These are phyloP conservation scores for Bjerkandera adusta DNA, from an alignment of 1,284 basidiomycete genomes.

Conservation along the genomic window DNA sequence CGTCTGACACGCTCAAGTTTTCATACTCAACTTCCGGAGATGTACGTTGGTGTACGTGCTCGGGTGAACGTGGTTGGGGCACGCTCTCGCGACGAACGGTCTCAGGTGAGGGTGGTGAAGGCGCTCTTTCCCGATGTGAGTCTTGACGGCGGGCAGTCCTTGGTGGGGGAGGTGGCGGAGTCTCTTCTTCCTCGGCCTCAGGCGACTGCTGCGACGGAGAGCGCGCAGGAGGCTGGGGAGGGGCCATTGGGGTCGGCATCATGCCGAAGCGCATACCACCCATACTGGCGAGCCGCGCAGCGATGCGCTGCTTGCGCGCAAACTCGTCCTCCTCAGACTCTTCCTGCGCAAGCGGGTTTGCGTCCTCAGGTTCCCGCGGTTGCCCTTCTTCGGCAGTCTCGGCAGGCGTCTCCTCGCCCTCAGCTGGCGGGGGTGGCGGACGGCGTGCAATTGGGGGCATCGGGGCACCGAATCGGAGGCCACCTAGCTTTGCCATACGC, in stretches of 20 bases:
- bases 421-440: constrained; percentile 30
- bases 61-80: constrained; percentile 29
- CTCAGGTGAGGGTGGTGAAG: not conserved
- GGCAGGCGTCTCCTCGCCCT: constrained; percentile 33
- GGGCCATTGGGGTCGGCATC: constrained; percentile 39
- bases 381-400: constrained; percentile 23
- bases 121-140: constrained; percentile 3
- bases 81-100: not conserved
- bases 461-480: constrained; percentile 66
- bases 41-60: too few species aligned
- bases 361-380: constrained; percentile 23
- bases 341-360: constrained; percentile 24
- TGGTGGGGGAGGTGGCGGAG: constrained; percentile 20
- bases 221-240: constrained; percentile 25
- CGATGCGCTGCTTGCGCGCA: constrained; percentile 66
- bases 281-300: constrained; percentile 67
- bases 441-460: constrained; percentile 41
- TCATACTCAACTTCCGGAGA: constrained; percentile 43
- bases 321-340: constrained; percentile 56
- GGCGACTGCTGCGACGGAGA: constrained; percentile 13
- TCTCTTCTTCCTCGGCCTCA: constrained; percentile 19
- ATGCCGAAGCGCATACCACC: constrained; percentile 79
- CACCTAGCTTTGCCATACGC: constrained; percentile 76
- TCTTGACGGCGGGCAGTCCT: constrained; percentile 19
- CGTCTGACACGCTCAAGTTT: constrained; percentile 47